Evolutionary conservation across 352 stramenopile genomes (phyloP), one percentile per base, ranked within the genome.

Genomic region (Phytophthora citrophthora): DNA sequence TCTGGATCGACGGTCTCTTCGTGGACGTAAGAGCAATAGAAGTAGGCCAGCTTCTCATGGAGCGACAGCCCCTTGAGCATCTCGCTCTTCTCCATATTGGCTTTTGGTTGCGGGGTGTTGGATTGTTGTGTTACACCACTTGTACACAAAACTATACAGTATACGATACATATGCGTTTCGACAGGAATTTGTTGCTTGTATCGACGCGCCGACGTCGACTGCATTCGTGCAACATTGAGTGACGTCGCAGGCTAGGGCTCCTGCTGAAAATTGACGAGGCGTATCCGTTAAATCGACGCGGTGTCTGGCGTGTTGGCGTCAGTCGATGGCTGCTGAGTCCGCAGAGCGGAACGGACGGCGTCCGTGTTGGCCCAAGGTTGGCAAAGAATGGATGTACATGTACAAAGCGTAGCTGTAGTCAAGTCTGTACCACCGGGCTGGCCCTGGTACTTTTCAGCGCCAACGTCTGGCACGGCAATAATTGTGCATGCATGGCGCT

Each of bases 41-140:
- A 93, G 46, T 76, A 86, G 39, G 83, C 72, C 8, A 93, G 76
- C 47, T 89, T 89, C 72, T 90, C 83, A n/a, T 90, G 72, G 47
- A 88, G 74, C 47, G 81, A 88, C 46, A 88, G 68, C 67, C 41
- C 53, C 58, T 65, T 61, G 32, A 83, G 74, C 60, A 72, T 36
- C 51, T 57, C 59, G 36, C 70, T 61, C 46, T 66, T 58, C 46
- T 59, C 38, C 66, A 70, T 70, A 34, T 16, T 38, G 27, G 12
- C 5, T 11, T 70, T 45, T 41, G 49, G 60, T 34, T 16, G 32
- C 38, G 52, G 61, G 12, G 34, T 5, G 1, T 41, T 16, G 5
- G 34, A 16, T 16, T 15, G 11, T 41, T 12, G 11, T 41, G 10
- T 60, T 43, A 23, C 23, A 23, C 29, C 45, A 20, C 13, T 31